These are phyloP conservation scores for Porcisia hertigi DNA, from an alignment of 208 protist genomes.

Conservation along the genomic window DNA sequence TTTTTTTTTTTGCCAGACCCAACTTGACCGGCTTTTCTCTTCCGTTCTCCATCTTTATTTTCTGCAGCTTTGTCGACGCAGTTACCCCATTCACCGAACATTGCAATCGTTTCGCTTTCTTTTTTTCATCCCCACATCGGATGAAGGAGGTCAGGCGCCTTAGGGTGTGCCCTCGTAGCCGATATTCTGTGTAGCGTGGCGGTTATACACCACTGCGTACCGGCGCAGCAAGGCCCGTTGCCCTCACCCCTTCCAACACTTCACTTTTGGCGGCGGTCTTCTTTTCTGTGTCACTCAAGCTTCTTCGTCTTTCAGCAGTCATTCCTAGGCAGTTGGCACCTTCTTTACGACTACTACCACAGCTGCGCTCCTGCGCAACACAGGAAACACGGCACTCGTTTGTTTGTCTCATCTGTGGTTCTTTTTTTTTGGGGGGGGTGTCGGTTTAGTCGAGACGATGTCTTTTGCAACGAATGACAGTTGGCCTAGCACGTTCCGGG, in stretches of 20 bases:
- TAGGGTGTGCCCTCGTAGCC: background rate
- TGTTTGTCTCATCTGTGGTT: background rate
- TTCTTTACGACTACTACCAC: background rate
- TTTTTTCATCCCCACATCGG: background rate
- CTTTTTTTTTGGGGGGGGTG: background rate
- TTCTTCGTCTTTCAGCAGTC: too few relatives aligned
- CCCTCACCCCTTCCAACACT: background rate
- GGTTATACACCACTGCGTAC: background rate
- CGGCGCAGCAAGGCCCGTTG: background rate
- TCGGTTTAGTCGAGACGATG: constrained; percentile 10
- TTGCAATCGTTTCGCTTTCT: background rate
- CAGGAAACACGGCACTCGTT: background rate
- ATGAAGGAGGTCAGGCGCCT: background rate
- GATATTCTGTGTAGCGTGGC: background rate
- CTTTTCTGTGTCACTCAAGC: background rate
- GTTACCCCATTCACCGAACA: too few relatives aligned
- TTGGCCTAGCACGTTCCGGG: constrained; percentile 29
- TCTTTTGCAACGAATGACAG: constrained; percentile 25
- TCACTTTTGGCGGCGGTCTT: background rate
- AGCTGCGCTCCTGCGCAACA: background rate
- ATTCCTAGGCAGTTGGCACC: background rate
- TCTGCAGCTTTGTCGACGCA: background rate
- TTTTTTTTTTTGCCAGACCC: background rate
- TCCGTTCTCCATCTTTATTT: background rate
- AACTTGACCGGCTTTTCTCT: background rate